Base-by-base conservation (phyloP, 2,329 filamentous ascomycete genomes). In the Intubia oerlemansii region DNA sequence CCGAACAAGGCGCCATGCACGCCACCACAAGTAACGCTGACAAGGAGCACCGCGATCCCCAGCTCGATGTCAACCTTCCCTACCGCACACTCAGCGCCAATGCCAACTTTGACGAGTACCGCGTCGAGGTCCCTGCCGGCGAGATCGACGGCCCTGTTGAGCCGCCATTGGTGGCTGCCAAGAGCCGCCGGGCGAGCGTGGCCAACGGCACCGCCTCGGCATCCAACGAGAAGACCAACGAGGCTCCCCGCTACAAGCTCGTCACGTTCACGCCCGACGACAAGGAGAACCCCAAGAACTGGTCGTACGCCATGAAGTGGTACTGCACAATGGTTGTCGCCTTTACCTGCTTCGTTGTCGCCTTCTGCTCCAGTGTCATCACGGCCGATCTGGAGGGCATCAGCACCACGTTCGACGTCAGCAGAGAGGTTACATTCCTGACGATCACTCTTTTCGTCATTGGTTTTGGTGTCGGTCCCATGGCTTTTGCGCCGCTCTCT, bases 241-340 rank as follows among this genome's bases (percentile, higher is more conserved):
- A n/a, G n/a, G n/a, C n/a, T n/a, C 39, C 43, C 10, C 43, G 41
- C 10, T 62, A 62, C 45, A 52, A 53, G 38, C 66, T 76, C 4
- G 63, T 72, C 27, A 55, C 54, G 0, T 91, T 88, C 43, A 63
- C 58, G 4, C 59, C 71, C 3, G 54, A 69, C 33, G 79, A 88
- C 44, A 63, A 66, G 0, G 75, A 72, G 37, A 85, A 85, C 42
- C 79, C 80, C 1, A 85, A 85, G 58, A 88, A 85, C 48, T 88
- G 77, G 77, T 67, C 62, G 32, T 81, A 80, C 47, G 54, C 51
- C 1, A 74, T 56, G 47, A 88, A 84, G 50, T 85, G 79, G 78
- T 79, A 73, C 42, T 73, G 67, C 43, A 92, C 81, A 15, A 81
- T 90, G 73, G 68, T 80, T 11, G 79, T 91, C 0, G 76, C 81